These are phyloP conservation scores for Colletotrichum euphorbiae DNA, from an alignment of 2,329 filamentous ascomycete species.

Conservation along the genomic window DNA sequence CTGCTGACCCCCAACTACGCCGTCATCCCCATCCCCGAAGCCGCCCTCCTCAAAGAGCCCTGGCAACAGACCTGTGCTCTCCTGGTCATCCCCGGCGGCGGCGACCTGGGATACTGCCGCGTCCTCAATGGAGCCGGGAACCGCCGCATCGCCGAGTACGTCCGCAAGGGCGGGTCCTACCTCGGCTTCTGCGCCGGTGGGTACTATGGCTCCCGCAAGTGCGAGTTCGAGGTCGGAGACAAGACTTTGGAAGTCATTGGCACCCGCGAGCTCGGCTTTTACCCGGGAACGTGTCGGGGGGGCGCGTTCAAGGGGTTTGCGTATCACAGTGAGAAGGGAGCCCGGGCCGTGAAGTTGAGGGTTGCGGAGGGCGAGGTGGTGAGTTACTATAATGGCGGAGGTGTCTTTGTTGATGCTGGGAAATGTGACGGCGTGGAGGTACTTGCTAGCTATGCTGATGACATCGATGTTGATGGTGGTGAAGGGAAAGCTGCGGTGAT, in stretches of 20 bases:
- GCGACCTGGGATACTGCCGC: constrained; percentile 92
- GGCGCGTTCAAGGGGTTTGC: constrained; percentile 90
- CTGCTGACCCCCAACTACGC: constrained; percentile 92
- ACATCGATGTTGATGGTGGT: constrained; percentile 81
- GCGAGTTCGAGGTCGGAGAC: constrained; percentile 89
- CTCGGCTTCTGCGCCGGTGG: constrained; percentile 94
- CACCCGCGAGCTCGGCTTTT: constrained; percentile 86
- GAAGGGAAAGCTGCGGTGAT: constrained; percentile 82
- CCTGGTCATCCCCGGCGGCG: constrained; percentile 91
- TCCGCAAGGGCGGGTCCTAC: constrained; percentile 86
- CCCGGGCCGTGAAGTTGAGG: constrained; percentile 75
- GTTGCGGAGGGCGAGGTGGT: constrained; percentile 69
- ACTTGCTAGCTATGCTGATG: constrained; percentile 81
- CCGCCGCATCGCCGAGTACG: constrained; percentile 83
- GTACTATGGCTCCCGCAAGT: constrained; percentile 85
- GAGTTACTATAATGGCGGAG: constrained; percentile 94
- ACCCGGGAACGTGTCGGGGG: constrained; percentile 86
- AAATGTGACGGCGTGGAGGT: constrained; percentile 78
- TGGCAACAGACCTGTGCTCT: constrained; percentile 90
- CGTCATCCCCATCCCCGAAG: constrained; percentile 84
- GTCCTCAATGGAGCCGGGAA: constrained; percentile 91
- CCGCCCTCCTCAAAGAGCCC: constrained; percentile 87
- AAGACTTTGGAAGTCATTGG: constrained; percentile 86
- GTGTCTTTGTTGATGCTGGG: constrained; percentile 86
- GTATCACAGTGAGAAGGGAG: constrained; percentile 89